These are phyloP conservation scores for Logfia minima DNA, from an alignment of 129 eudicot species.

Conservation along the genomic window DNA sequence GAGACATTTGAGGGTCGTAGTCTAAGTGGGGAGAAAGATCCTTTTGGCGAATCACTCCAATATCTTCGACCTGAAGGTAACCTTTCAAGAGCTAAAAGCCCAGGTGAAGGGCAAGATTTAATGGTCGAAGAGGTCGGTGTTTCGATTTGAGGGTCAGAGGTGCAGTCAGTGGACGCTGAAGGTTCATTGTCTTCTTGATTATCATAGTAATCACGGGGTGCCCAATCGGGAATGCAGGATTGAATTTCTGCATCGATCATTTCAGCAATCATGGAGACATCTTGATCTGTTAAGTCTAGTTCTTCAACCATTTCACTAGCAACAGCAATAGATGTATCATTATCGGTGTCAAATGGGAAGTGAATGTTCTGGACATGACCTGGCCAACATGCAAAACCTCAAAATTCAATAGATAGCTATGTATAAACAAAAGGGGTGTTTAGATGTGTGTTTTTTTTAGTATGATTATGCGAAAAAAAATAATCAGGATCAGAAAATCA, in stretches of 20 bases:
- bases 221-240: constrained; percentile 85
- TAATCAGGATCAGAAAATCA: not conserved
- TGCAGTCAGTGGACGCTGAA: constrained; percentile 32
- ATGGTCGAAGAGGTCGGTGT: constrained; percentile 38
- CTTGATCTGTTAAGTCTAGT: constrained; percentile 89
- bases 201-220: constrained; percentile 47
- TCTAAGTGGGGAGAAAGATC: constrained; percentile 52
- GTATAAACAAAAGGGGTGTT: not conserved
- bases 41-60: constrained; percentile 86
- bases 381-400: constrained; percentile 34
- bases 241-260: constrained; percentile 89
- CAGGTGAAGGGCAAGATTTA: constrained; percentile 33
- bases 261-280: constrained; percentile 70
- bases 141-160: constrained; percentile 41
- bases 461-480: not conserved
- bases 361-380: constrained; percentile 86
- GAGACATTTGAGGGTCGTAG: constrained; percentile 46
- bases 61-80: constrained; percentile 76
- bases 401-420: not conserved
- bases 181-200: constrained; percentile 41
- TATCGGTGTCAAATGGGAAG: constrained; percentile 89
- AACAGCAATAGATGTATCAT: constrained; percentile 88
- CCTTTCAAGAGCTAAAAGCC: constrained; percentile 52
- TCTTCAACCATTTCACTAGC: constrained; percentile 99
- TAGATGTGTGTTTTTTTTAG: not conserved